Evolutionary conservation across 306 rosid genomes (phyloP).

Genomic region (Cicer judaicum): DNA sequence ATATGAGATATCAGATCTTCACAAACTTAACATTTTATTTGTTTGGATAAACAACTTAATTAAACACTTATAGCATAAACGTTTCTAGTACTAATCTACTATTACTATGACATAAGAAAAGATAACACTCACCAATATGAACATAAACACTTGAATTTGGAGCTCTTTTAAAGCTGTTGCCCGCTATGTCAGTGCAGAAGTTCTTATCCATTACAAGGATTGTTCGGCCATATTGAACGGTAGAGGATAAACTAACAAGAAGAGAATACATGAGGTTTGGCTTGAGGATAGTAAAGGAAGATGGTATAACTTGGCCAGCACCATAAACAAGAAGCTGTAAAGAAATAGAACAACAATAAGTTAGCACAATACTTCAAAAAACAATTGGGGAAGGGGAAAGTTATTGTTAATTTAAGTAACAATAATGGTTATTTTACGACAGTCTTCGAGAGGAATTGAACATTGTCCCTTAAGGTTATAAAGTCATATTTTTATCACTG

Average conservation of each 20-base stretch:
- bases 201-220: conserved; percentile 80
- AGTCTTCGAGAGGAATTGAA: too few relatives aligned
- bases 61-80: too few relatives aligned
- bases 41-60: too few relatives aligned
- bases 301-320: conserved; percentile 83
- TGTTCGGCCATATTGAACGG: conserved; percentile 66
- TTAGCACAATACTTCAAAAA: background rate
- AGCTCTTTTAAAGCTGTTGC: conserved; percentile 73
- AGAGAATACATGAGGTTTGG: conserved; percentile 73
- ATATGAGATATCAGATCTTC: background rate
- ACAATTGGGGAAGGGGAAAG: too few relatives aligned
- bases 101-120: conserved; percentile 6
- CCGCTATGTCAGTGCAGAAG: conserved; percentile 84
- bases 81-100: background rate
- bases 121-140: conserved; percentile 72
- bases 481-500: too few relatives aligned
- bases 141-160: conserved; percentile 69
- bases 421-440: too few relatives aligned
- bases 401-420: too few relatives aligned
- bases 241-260: conserved; percentile 61
- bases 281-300: conserved; percentile 68
- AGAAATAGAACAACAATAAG: conserved; percentile 26
- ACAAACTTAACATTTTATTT: background rate
- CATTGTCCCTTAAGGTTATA: too few relatives aligned
- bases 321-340: conserved; percentile 91